Evolutionary conservation across 2,329 filamentous ascomycete genomes (phyloP), one percentile per base, ranked within the genome.

Genomic region (Alternaria conjuncta): DNA sequence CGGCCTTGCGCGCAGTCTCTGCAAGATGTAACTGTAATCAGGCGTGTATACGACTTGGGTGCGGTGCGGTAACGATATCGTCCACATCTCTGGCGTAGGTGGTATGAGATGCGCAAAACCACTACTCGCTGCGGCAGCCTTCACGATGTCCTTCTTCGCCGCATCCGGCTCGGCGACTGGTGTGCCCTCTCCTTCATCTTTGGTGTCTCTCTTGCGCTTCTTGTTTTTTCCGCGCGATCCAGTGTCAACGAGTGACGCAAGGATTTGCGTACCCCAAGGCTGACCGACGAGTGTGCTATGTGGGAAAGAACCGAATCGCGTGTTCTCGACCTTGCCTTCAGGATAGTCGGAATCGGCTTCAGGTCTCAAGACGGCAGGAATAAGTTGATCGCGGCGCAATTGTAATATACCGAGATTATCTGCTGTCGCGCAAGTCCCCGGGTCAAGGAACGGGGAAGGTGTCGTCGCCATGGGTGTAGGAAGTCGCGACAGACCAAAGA

Each of bases 241-340:
- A 0, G 94, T 97, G 75, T 97, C 93, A 60, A 97, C 94, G 30
- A 90, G 88, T 2, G 94, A 97, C 8, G 96, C 96, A 50, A 93
- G 87, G 21, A 98, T 90, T 78, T 98, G 96, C 7, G 92, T 93
- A 26, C 96, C 96, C 95, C 95, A 98, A 45, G 92, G 91, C 57
- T 94, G 84, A 6, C 88, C 85, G 59, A 97, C 75, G 25, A 86
- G 78, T 0, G 83, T 85, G 65, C 77, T 83, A 70, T 86, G 84
- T 3, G 84, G 84, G 59, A 83, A 86, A 13, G 94, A 97, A 53
- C 96, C 96, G 75, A 97, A 99, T 47, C 94, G 90, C 2, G 95
- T 99, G 82, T 97, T 98, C 57, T 94, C 88, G 46, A 86, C 83
- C 20, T 81, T 81, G 55, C 83, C 82, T 65, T 84, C 82, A 58